These are phyloP conservation scores for Aspergillus carbonarius DNA, from an alignment of 2,329 filamentous ascomycete species.

Conservation along the genomic window DNA sequence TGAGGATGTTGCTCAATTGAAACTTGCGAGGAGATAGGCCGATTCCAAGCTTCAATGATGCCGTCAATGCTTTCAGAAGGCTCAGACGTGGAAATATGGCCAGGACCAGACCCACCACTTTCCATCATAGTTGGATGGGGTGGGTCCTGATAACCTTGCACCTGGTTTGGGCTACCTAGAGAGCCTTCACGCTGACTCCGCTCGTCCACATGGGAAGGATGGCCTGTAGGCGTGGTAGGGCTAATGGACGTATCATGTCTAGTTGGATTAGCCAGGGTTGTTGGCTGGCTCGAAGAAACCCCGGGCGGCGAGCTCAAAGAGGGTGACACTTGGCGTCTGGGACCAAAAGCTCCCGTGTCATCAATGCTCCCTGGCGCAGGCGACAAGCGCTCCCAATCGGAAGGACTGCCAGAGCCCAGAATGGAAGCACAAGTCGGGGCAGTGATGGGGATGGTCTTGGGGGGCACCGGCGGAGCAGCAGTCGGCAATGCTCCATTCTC, in stretches of 20 bases:
- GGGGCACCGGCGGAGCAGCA: slow-evolving; percentile 24
- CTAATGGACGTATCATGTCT: slow-evolving; percentile 3
- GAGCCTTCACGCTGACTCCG: slow-evolving; percentile 14
- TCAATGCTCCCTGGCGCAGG: slow-evolving; percentile 38
- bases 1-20: slow-evolving; percentile 2
- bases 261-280: slow-evolving; percentile 3
- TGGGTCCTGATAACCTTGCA: slow-evolving; percentile 14
- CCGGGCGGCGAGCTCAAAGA: slow-evolving; percentile 10
- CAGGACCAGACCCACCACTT: slow-evolving; percentile 29
- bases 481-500: slow-evolving; percentile 1
- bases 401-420: slow-evolving; percentile 44
- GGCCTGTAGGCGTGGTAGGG: slow-evolving; percentile 8
- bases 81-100: slow-evolving; percentile 25
- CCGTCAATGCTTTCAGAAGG: slow-evolving; percentile 43
- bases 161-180: slow-evolving; percentile 25
- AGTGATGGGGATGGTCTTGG: slow-evolving; percentile 22
- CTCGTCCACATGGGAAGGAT: neutral
- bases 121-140: slow-evolving; percentile 27
- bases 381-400: slow-evolving; percentile 49
- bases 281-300: slow-evolving; percentile 15
- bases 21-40: slow-evolving; percentile 28
- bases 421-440: slow-evolving; percentile 34
- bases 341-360: slow-evolving; percentile 30
- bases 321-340: slow-evolving; percentile 13
- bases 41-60: slow-evolving; percentile 46